Conservation (phyloP, 805 yeast species). For the Metschnikowia reukaufii region DNA sequence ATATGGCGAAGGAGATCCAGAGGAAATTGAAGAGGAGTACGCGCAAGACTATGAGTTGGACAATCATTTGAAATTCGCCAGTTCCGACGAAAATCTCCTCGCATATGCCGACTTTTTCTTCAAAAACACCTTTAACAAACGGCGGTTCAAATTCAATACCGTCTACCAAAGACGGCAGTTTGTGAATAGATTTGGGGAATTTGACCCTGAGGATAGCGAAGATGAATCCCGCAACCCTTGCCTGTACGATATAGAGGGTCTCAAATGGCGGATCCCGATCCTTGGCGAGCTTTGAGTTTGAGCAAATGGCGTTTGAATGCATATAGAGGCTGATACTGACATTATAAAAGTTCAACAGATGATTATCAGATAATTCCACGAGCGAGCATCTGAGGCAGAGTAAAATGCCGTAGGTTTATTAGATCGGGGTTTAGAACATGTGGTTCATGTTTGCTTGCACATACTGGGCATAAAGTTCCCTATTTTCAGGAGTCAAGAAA, state of each 20-base stretch:
- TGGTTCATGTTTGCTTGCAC: not conserved
- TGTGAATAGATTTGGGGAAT: conserved; percentile 42
- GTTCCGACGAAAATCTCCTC: conserved; percentile 21
- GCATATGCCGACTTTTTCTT: conserved; percentile 37
- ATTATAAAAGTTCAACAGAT: too few relatives aligned
- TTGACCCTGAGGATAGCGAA: conserved; percentile 22
- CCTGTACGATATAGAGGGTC: conserved; percentile 35
- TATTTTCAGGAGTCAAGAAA: not conserved
- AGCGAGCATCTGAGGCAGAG: too few relatives aligned
- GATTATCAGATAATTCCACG: too few relatives aligned
- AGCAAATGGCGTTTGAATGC: not conserved
- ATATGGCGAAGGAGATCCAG: conserved; percentile 24
- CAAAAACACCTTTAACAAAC: conserved; percentile 29
- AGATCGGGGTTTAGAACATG: not conserved
- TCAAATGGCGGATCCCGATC: conserved; percentile 45
- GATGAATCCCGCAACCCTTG: conserved; percentile 21
- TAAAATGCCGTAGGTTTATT: too few relatives aligned
- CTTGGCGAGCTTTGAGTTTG: conserved; percentile 30
- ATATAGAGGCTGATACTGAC: too few relatives aligned
- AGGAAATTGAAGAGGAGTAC: conserved; percentile 17
- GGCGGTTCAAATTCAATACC: conserved; percentile 42
- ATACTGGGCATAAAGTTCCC: conserved; percentile 6
- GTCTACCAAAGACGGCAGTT: conserved; percentile 43
- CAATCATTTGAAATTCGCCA: conserved; percentile 1
- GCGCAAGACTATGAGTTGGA: conserved; percentile 18